Evolutionary conservation across 768 basidiomycete species (phyloP).

Genomic region (Naganishia friedmannii): DNA sequence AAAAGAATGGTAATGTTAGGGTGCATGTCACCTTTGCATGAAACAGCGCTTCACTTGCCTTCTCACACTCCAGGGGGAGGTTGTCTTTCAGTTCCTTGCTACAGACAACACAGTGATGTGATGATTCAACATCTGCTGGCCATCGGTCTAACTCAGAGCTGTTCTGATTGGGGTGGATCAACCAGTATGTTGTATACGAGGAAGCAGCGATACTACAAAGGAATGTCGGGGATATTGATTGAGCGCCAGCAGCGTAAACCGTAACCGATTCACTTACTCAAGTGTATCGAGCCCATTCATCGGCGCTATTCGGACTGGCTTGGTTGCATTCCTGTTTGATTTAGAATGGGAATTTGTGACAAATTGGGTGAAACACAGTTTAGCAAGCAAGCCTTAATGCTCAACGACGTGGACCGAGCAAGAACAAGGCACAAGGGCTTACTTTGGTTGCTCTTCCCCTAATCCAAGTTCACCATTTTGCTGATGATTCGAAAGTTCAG

Average conservation of each 20-base stretch:
- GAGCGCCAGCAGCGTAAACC: background rate
- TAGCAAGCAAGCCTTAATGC: conserved; percentile 27
- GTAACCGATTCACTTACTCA: conserved; percentile 56
- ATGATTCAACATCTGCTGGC: conserved; percentile 68
- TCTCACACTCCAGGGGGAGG: conserved; percentile 81
- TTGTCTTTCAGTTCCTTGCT: conserved; percentile 68
- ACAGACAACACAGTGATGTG: conserved; percentile 70
- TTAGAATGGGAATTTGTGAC: background rate
- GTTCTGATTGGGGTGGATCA: conserved; percentile 71
- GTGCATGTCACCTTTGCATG: background rate
- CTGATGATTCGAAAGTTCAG: conserved; percentile 39
- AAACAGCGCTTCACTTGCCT: conserved; percentile 57
- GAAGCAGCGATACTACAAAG: conserved; percentile 71
- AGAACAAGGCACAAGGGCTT: conserved; percentile 38
- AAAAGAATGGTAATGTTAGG: conserved; percentile 19
- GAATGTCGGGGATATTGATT: background rate
- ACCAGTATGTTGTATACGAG: conserved; percentile 79
- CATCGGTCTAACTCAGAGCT: conserved; percentile 69
- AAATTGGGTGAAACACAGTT: conserved; percentile 40
- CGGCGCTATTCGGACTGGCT: conserved; percentile 58
- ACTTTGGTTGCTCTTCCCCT: conserved; percentile 65
- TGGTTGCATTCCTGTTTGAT: conserved; percentile 58
- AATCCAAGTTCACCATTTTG: conserved; percentile 71
- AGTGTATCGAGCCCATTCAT: conserved; percentile 77
- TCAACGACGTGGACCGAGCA: conserved; percentile 18